Percentiles rank a stretch among this genome's conserved stretches.
Evolutionary conservation across 257 asterid species (phyloP).

Genomic region (Gardenia jasminoides): DNA sequence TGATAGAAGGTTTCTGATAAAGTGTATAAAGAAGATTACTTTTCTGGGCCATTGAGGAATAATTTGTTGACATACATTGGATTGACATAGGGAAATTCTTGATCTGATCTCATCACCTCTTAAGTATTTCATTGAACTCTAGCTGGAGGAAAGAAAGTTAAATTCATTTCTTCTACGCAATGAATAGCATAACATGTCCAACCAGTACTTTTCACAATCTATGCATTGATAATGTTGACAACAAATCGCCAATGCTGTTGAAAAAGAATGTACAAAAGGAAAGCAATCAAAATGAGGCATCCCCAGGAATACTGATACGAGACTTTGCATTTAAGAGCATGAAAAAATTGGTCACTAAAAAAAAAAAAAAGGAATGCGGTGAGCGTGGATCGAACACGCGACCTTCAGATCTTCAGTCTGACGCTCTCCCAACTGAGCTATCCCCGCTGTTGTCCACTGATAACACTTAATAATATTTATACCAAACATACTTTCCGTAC

Average conservation of each 20-base stretch:
- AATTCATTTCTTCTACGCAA: too few species aligned
- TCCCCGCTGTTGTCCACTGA: constrained; percentile 45
- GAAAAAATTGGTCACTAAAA: background rate
- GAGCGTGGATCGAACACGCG: constrained; percentile 37
- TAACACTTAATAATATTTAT: too few species aligned
- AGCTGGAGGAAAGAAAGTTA: too few species aligned
- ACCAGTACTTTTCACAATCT: background rate
- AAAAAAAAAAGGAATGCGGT: constrained; percentile 5
- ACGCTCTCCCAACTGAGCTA: constrained; percentile 98
- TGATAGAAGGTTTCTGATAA: background rate
- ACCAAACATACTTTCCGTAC: too few species aligned
- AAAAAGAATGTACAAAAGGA: background rate
- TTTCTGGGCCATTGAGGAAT: constrained; percentile 50
- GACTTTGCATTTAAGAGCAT: background rate
- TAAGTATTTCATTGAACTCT: too few species aligned
- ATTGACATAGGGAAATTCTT: constrained; percentile 52
- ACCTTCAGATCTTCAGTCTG: constrained; percentile 92
- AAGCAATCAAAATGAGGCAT: background rate
- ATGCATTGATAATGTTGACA: background rate
- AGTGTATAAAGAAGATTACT: constrained; percentile 35
- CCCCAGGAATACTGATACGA: background rate
- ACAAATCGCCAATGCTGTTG: too few species aligned
- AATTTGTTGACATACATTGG: constrained; percentile 49
- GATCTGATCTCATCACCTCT: too few species aligned
- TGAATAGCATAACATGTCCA: too few species aligned